Evolutionary conservation across 495 filamentous ascomycete genomes (phyloP), one percentile per base, ranked within the genome.

Genomic region (Ramalina intermedia): DNA sequence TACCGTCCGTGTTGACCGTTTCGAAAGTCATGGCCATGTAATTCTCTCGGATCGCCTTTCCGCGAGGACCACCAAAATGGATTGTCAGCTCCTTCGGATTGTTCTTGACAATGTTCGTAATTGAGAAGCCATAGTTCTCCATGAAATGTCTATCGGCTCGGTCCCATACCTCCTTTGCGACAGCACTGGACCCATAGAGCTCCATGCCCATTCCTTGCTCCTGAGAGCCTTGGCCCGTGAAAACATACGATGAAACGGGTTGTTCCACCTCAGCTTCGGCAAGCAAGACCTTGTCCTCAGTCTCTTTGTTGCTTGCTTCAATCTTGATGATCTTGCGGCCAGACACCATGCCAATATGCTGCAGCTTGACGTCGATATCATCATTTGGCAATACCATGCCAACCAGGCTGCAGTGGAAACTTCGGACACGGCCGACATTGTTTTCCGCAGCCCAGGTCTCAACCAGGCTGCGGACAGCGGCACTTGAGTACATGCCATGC

Each of bases 1-100:
- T 76, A 8, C 91, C 91, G 60, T 99, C 91, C 6, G 85, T 70
- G 41, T 82, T 82, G 35, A 99, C 87, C 5, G 88, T 87, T 69
- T 99, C 93, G 68, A 96, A 96, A 50, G 93, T 96, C 91, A 99
- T 99, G 26, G 89, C 80, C 87, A 96, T 96, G 73, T 99, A 99
- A 65, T 96, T 96, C 60, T 93, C 79, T 48, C 93, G 85, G 53
- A 99, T 99, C 33, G 88, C 87, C 68, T 96, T 96, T 56, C 91
- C 91, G 26, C 87, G 84, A 51, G 90, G 87, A 51, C 91, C 91
- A 66, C 93, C 91, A 59, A 99, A 99, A 70, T 99, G 83, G 52
- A 99, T 87, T 3, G 93, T 99, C 51, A 99, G 78, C 68, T 99
- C 93, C 72, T 94, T 95, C 46, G 91, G 91, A 66, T 99, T 99